These are phyloP conservation scores for Microsporum ferrugineum DNA, from an alignment of 2,329 filamentous ascomycete genomes.

Conservation along the genomic window DNA sequence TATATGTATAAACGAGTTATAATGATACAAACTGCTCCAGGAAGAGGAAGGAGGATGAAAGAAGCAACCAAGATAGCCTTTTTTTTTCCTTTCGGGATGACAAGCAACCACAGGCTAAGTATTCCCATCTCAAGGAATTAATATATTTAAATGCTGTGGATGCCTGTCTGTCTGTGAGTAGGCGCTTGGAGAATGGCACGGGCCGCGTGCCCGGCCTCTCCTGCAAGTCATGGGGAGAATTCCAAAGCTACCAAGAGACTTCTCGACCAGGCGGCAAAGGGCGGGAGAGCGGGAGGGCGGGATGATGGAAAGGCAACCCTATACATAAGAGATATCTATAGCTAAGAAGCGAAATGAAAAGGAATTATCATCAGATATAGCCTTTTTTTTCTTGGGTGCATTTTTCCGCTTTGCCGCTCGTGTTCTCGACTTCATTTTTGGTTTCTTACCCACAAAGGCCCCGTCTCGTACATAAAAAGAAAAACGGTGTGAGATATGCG, in stretches of 20 bases:
- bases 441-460: neutral
- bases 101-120: too few species aligned
- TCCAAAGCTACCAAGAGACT: neutral
- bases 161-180: neutral
- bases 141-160: neutral
- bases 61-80: too few species aligned
- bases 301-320: neutral
- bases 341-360: neutral
- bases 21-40: too few species aligned
- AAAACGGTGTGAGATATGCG: neutral
- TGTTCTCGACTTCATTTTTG: neutral
- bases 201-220: slow-evolving; percentile 1
- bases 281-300: neutral
- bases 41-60: too few species aligned
- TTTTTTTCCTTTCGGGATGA: too few species aligned
- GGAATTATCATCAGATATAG: neutral
- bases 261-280: neutral
- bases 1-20: too few species aligned
- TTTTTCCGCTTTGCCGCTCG: neutral
- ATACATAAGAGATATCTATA: neutral
- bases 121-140: neutral
- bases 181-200: slow-evolving; percentile 1
- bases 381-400: neutral
- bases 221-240: slow-evolving; percentile 3
- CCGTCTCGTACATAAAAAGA: neutral